These are phyloP conservation scores for Leucosporidium yakuticum DNA, from an alignment of 768 basidiomycete species.

Conservation along the genomic window DNA sequence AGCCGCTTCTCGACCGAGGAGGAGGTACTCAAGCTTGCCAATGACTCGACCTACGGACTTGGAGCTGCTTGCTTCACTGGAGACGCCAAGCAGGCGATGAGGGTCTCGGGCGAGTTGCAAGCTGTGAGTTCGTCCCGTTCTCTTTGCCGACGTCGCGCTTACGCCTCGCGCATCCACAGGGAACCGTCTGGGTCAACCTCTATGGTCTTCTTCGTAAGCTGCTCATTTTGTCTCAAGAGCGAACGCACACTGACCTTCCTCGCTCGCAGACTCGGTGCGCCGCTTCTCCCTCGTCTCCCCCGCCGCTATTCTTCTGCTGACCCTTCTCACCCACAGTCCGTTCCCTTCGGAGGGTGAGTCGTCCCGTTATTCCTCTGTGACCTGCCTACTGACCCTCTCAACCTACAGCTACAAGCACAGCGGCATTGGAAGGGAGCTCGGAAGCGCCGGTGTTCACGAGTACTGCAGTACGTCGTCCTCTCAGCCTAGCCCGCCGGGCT, in stretches of 20 bases:
- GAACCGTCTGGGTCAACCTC: constrained; percentile 77
- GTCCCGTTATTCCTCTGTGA: neutral
- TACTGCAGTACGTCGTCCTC: constrained; percentile 3
- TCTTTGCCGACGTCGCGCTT: too few species aligned
- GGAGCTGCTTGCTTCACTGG: constrained; percentile 83
- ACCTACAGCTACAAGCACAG: constrained; percentile 95
- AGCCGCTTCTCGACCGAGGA: constrained; percentile 75
- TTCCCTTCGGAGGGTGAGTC: neutral
- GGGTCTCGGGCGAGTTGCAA: constrained; percentile 75
- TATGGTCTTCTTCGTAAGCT: constrained; percentile 53
- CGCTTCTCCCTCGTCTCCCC: too few species aligned
- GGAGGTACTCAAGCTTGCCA: constrained; percentile 74
- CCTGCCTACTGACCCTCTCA: constrained; percentile 75
- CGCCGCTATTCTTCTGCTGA: too few species aligned
- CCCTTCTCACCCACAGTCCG: neutral
- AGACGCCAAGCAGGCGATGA: constrained; percentile 82
- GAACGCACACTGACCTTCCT: neutral
- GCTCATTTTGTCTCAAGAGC: constrained; percentile 62
- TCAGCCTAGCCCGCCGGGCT: neutral
- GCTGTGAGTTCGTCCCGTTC: constrained; percentile 64
- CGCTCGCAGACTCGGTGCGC: neutral
- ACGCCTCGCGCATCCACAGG: neutral
- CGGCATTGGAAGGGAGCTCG: constrained; percentile 79
- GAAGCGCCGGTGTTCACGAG: constrained; percentile 44
- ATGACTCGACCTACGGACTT: constrained; percentile 81